Evolutionary conservation across 228 moss, liverwort and hornwort species (phyloP).

Genomic region (Sphagnum magellanicum): DNA sequence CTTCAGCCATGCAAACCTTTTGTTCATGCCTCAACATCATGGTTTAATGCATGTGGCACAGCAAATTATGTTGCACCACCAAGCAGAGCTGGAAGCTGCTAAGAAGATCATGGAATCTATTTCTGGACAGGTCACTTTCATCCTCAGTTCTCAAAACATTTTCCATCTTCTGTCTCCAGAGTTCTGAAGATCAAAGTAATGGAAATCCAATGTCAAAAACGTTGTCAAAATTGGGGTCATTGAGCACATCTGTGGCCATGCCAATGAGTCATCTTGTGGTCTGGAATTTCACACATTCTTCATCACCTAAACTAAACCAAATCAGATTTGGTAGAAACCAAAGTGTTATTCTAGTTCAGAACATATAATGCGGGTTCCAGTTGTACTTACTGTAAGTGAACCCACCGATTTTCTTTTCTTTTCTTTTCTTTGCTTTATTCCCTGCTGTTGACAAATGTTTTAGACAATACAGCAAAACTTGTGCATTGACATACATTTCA

Average conservation of each 20-base stretch:
- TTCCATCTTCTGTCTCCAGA: neutral
- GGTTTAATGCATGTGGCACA: conserved; percentile 1
- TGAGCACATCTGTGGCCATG: neutral
- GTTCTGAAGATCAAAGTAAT: neutral
- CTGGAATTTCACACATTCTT: too few relatives aligned
- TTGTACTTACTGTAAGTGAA: too few relatives aligned
- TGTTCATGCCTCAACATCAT: neutral
- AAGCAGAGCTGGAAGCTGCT: conserved; percentile 20
- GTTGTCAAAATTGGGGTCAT: neutral
- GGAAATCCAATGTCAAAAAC: neutral
- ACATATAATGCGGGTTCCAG: too few relatives aligned
- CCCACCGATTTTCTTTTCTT: too few relatives aligned
- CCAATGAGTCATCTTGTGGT: too few relatives aligned
- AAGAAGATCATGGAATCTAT: conserved; percentile 16
- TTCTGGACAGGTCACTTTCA: neutral
- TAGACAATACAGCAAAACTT: too few relatives aligned
- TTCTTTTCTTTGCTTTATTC: too few relatives aligned
- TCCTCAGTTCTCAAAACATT: neutral
- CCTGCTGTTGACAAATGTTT: too few relatives aligned
- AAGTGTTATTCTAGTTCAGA: too few relatives aligned
- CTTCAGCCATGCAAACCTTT: neutral
- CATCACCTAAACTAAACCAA: too few relatives aligned
- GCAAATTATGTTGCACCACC: conserved; percentile 12
- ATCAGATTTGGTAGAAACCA: too few relatives aligned
- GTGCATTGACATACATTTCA: too few relatives aligned